Percentiles rank a stretch among this genome's conserved stretches.
phyloP scores from a whole-genome alignment of 305 asterid genomes.

The Coffea humblotiana region DNA sequence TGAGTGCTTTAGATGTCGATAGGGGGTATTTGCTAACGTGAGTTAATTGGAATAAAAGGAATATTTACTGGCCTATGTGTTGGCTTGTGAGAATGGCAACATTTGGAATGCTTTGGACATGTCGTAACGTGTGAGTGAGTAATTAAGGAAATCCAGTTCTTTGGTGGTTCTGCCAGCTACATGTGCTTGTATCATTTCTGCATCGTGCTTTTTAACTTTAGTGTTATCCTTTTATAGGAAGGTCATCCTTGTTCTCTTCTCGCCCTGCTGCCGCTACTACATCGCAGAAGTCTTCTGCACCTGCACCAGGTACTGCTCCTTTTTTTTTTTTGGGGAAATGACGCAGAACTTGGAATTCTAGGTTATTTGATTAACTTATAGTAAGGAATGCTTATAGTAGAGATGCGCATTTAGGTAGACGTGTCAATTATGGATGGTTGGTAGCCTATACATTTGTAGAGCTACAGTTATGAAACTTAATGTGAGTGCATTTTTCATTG shows the following conservation, averaged over 20 bases:
- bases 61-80: background rate
- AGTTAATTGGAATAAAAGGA: background rate
- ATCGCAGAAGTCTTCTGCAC: slow-evolving; percentile 6
- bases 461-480: no score
- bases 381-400: background rate
- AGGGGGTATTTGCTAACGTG: background rate
- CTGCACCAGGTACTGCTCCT: slow-evolving; percentile 6
- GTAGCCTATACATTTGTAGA: background rate
- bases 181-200: background rate
- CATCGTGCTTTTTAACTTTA: no score
- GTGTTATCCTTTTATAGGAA: slow-evolving; percentile 11
- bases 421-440: background rate
- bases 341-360: background rate
- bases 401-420: background rate
- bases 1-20: background rate
- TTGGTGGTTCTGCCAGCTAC: background rate
- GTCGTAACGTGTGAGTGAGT: background rate
- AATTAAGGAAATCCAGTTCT: background rate
- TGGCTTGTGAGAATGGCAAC: background rate
- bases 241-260: background rate
- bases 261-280: slow-evolving; percentile 13
- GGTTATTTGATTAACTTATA: background rate
- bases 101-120: background rate
- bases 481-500: background rate
- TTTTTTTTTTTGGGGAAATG: background rate